Conservation (phyloP, 2,329 filamentous ascomycete species). For the Tolypocladium tropicale region DNA sequence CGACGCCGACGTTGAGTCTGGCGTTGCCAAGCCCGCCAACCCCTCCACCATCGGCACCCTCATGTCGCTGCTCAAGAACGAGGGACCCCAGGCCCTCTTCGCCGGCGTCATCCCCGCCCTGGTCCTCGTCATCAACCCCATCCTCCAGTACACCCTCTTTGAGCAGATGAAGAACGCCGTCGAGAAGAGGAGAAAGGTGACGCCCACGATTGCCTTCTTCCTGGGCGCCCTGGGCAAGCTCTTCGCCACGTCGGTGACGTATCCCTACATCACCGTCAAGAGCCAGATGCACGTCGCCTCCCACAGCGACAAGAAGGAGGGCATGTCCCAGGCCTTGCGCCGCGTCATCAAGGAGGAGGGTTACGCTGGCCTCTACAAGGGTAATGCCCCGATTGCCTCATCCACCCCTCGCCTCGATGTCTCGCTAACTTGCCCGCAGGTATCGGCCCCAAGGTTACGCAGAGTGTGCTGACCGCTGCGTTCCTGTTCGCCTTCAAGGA, state of each 20-base stretch:
- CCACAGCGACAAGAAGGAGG: slow-evolving; percentile 65
- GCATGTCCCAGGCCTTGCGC: slow-evolving; percentile 66
- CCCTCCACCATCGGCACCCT: slow-evolving; percentile 75
- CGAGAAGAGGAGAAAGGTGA: slow-evolving; percentile 65
- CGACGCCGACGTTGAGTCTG: slow-evolving; percentile 31
- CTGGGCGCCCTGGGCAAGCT: slow-evolving; percentile 90
- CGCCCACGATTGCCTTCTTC: slow-evolving; percentile 79
- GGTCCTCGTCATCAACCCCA: slow-evolving; percentile 94
- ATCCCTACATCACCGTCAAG: slow-evolving; percentile 98
- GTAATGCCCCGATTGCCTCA: slow-evolving; percentile 35
- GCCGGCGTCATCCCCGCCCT: slow-evolving; percentile 86
- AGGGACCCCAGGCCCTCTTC: slow-evolving; percentile 79
- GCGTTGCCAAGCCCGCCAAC: slow-evolving; percentile 31
- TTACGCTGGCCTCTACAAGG: slow-evolving; percentile 86
- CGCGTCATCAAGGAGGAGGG: slow-evolving; percentile 82
- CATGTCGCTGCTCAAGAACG: slow-evolving; percentile 67
- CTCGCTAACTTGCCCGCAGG: slow-evolving; percentile 38
- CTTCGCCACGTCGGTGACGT: slow-evolving; percentile 86
- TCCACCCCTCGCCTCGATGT: neutral
- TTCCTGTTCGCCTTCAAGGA: slow-evolving; percentile 98
- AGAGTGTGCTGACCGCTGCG: slow-evolving; percentile 92
- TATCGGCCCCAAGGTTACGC: slow-evolving; percentile 90
- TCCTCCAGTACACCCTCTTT: slow-evolving; percentile 96
- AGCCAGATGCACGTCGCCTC: slow-evolving; percentile 91
- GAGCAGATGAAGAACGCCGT: slow-evolving; percentile 93